A percentile compares a stretch with the other conserved stretches of the same genome.
Evolutionary conservation across 192 early-diverging fungal species (phyloP).

Genomic region (Linnemannia elongata): DNA sequence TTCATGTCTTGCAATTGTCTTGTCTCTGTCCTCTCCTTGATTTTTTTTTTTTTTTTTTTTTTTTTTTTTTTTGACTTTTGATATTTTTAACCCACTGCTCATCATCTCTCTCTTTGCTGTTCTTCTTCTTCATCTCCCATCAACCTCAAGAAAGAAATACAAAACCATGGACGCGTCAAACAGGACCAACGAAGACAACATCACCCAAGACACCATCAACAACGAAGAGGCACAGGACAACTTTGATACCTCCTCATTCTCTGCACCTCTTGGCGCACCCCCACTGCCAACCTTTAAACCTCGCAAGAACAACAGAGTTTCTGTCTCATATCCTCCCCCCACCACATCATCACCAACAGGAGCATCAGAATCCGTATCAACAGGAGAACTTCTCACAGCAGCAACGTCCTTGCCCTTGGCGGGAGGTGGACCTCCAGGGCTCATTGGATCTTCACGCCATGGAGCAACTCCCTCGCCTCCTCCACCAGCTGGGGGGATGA

Average conservation of each 20-base stretch:
- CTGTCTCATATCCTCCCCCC: slow-evolving; percentile 35
- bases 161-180: slow-evolving; percentile 8
- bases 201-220: background rate
- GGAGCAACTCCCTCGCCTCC: slow-evolving; percentile 19
- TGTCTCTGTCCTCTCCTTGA: background rate
- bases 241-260: slow-evolving; percentile 25
- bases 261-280: slow-evolving; percentile 5
- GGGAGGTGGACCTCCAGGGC: slow-evolving; percentile 37
- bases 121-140: background rate
- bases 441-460: slow-evolving; percentile 19
- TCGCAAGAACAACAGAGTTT: slow-evolving; percentile 42
- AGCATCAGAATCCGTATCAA: background rate
- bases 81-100: slow-evolving; percentile 2
- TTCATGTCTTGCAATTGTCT: no score
- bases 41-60: no score
- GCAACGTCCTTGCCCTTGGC: background rate
- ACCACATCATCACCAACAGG: background rate
- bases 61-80: background rate
- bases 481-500: slow-evolving; percentile 24
- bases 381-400: background rate
- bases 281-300: slow-evolving; percentile 42
- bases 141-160: background rate
- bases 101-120: background rate
- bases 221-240: slow-evolving; percentile 18
- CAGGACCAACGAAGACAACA: slow-evolving; percentile 1